These are phyloP conservation scores for Solanum ahanhuiri DNA, from an alignment of 257 asterid species.

Conservation along the genomic window DNA sequence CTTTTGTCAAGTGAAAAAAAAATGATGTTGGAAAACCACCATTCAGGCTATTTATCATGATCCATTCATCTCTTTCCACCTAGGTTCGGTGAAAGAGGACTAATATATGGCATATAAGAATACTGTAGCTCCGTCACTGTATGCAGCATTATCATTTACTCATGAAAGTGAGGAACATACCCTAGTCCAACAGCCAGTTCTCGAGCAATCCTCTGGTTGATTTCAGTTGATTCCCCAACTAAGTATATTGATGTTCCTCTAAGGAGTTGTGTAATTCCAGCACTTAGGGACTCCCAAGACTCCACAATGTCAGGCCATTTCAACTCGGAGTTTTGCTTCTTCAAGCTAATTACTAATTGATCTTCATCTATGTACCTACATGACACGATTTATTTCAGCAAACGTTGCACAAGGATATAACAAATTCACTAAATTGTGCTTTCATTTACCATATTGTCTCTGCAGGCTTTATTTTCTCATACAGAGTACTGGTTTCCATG, in stretches of 20 bases:
- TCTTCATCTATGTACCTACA: constrained; percentile 83
- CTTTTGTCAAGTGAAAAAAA: background rate
- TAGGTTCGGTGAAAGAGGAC: background rate
- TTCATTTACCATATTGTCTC: constrained; percentile 75
- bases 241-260: constrained; percentile 75
- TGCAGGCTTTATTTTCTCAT: constrained; percentile 71
- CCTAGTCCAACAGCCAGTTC: constrained; percentile 89
- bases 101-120: background rate
- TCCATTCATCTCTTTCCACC: background rate
- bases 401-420: background rate
- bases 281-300: constrained; percentile 86
- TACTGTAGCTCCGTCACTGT: background rate
- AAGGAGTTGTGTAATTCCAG: constrained; percentile 56
- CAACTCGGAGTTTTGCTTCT: constrained; percentile 67
- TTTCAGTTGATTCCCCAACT: constrained; percentile 89
- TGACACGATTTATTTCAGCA: background rate
- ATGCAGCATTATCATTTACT: background rate
- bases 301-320: constrained; percentile 95
- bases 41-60: background rate
- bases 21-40: background rate
- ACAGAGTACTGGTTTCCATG: constrained; percentile 54
- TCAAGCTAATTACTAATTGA: constrained; percentile 71
- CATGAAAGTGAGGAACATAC: constrained; percentile 28
- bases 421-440: background rate
- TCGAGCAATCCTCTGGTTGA: constrained; percentile 71